Base-by-base conservation (phyloP, 2,329 filamentous ascomycete genomes). In the Penicillium palitans region DNA sequence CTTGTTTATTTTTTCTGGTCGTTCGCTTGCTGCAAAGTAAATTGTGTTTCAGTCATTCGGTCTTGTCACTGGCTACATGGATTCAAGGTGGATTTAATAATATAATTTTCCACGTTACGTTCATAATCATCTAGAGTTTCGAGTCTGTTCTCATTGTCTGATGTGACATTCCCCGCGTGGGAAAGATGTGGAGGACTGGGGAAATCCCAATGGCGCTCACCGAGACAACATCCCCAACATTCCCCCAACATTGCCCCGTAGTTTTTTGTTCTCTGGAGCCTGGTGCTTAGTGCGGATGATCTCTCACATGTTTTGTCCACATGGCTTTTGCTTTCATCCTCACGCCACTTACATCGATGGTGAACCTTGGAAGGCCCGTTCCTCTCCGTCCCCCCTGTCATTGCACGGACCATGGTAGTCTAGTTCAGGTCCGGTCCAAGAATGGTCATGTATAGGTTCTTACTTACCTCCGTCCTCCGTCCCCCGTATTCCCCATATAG, bases 261-360 rank as follows among this genome's bases (percentile, higher is more conserved):
- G n/a, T 13, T 52, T 31, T 31, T 29, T 10, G 10, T 29, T 17
- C 24, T 31, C n/a, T 49, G 5, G 35, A 27, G 6, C 21, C n/a
- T 56, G 53, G 27, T 29, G 2, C 40, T 39, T 57, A 33, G 48
- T 41, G 31, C 3, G 2, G 39, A 37, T 17, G n/a, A 37, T 50
- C 17, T 46, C 17, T 49, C 7, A 41, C 19, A 42, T 24, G 35
- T 41, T 33, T 41, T 50, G 9, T 35, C 6, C 6, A 17, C 15
- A 35, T 35, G 35, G 17, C 17, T 6, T 56, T 50, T 41, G 25
- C 35, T 25, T 39, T 4, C 27, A 15, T 45, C 27, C 17, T 35
- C 29, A 54, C 54, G 55, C 55, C 55, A 54, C 55, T 54, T 44
- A 57, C 55, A 57, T 57, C 19, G 21, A 37, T 57, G 48, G 49